Conservation (phyloP, 495 filamentous ascomycete species). For the Trichocladium antarcticum region DNA sequence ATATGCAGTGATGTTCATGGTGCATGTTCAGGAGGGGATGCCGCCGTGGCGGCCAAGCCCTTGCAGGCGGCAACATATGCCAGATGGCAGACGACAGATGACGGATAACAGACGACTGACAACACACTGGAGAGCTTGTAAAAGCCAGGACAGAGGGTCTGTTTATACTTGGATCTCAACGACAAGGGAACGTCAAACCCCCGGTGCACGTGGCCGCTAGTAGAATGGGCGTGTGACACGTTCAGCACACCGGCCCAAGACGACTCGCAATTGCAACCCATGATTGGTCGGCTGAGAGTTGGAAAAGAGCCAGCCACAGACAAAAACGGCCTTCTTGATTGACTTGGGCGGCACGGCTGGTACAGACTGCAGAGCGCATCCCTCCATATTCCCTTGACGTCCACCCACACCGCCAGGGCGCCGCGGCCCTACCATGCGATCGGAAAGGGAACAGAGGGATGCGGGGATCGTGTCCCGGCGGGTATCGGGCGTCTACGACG, state of each 20-base stretch:
- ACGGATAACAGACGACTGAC: neutral
- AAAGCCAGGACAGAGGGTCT: conserved; percentile 5
- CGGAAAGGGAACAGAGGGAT: conserved; percentile 11
- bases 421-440: conserved; percentile 3
- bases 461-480: conserved; percentile 13
- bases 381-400: conserved; percentile 8
- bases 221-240: conserved; percentile 15
- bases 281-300: conserved; percentile 12
- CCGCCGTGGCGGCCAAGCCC: too few species aligned
- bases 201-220: conserved; percentile 24
- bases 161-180: conserved; percentile 19
- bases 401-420: conserved; percentile 11
- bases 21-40: neutral
- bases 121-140: neutral
- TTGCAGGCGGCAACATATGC: too few species aligned
- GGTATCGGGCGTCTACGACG: conserved; percentile 20
- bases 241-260: neutral
- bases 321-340: conserved; percentile 18
- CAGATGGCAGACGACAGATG: too few species aligned
- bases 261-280: neutral
- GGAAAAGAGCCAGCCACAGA: conserved; percentile 14
- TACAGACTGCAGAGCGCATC: conserved; percentile 13
- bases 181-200: conserved; percentile 12
- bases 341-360: conserved; percentile 13
- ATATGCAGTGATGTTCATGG: neutral